Base-by-base conservation (phyloP, 2,329 filamentous ascomycete genomes). In the Trichoderma sp. region DNA sequence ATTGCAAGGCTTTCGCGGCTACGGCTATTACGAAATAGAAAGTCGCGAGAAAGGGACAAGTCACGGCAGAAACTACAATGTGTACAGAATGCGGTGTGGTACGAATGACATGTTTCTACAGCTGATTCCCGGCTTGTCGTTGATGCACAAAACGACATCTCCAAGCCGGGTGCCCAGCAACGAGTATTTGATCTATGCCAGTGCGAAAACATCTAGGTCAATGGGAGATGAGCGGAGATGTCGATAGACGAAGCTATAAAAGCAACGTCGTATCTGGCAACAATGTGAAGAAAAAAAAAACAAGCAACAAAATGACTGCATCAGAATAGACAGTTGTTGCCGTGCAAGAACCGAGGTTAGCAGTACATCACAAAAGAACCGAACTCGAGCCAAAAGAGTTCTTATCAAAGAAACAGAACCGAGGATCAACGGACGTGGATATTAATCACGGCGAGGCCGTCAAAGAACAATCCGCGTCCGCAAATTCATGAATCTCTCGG, bases 111-210 rank as follows among this genome's bases (percentile, higher is more conserved):
- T 86, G 83, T 86, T 80, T 83, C 84, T 85, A 85, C 84, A 85
- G 83, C 84, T 85, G 83, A 86, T 86, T 86, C 84, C 84, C 83
- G 82, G 77, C 80, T 79, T 83, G 73, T 86, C 84, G 77, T 79
- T 71, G 81, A 85, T 75, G 77, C 80, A 79, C 83, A 85, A 84
- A 80, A 86, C 84, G 84, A 83, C 79, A 77, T 83, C 83, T 86
- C 81, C 77, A 84, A 82, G 76, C 78, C 81, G 81, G 83, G 84
- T 83, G 84, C 84, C 83, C 83, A 86, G 84, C 83, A 85, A 84
- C 79, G 83, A 84, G 84, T 77, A 69, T 76, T 82, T 76, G 37
- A 77, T 86, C 81, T 85, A 79, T 85, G 84, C 84, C 85, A 86
- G 83, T 78, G 83, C 82, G 83, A 85, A 85, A 84, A 86, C 83